Base-by-base conservation (phyloP, 1,284 basidiomycete species). In the Vanrija sp. region DNA sequence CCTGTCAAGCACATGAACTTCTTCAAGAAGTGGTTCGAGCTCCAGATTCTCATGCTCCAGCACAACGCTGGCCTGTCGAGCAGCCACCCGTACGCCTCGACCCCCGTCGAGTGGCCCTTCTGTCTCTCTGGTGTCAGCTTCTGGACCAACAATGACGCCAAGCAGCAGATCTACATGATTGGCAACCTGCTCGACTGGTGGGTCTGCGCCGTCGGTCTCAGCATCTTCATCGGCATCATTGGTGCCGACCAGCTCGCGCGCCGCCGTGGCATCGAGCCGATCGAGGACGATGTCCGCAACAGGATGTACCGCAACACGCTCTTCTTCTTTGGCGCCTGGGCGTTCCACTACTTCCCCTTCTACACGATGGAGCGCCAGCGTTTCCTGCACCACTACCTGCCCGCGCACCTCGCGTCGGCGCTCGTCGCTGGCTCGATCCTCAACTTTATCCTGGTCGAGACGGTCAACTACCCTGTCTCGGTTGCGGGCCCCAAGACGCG, bases 101-200 rank as follows among this genome's bases (percentile, higher is more conserved):
- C 82, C 14, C 94, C 96, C 1, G 87, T 97, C 76, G 94, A 96
- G 71, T 99, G 96, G 96, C 96, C 96, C 1, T 98, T 98, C 83
- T 81, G 94, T 45, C 77, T 97, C 31, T 88, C 82, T 58, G 96
- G 96, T 47, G 97, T 99, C 76, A 93, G 89, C 67, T 98, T 98
- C 82, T 99, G 96, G 96, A 98, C 95, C 1, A 81, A 90, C 65
- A 85, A 82, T 60, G 84, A 87, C 14, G 80, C 81, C 16, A 85
- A 89, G 67, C 86, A 89, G 75, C 96, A 99, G 76, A 92, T 99
- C 52, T 98, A 98, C 78, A 82, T 98, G 65, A 87, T 95, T 63
- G 96, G 96, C 31, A 99, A 99, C 73, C 75, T 95, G 41, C 76
- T 93, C 61, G 88, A 89, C 20, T 99, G 95, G 94, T 98, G 95